Conservation (phyloP, 768 basidiomycete genomes). For the Melanogaster broomeanus region DNA sequence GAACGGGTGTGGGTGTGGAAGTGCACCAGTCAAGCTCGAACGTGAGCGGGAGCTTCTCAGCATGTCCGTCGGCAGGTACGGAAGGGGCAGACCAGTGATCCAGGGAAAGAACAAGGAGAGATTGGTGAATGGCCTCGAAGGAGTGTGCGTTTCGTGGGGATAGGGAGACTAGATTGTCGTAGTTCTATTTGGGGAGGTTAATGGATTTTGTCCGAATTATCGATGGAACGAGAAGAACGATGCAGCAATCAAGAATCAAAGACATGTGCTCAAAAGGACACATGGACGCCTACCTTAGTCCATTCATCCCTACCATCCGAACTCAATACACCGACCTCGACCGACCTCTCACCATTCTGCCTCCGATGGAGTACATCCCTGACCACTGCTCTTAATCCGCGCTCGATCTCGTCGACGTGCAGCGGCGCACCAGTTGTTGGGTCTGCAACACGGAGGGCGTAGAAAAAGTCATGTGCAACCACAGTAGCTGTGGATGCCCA, state of each 20-base stretch:
- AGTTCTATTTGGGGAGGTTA: slow-evolving; percentile 53
- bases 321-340: slow-evolving; percentile 70
- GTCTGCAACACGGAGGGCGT: slow-evolving; percentile 65
- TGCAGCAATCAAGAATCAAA: neutral
- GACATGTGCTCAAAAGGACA: neutral
- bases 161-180: slow-evolving; percentile 64
- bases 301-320: slow-evolving; percentile 83
- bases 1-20: neutral
- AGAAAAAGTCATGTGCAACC: slow-evolving; percentile 77
- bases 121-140: slow-evolving; percentile 66
- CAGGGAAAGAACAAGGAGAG: slow-evolving; percentile 78
- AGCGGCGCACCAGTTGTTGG: slow-evolving; percentile 32
- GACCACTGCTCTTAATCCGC: slow-evolving; percentile 44
- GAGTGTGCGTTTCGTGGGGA: slow-evolving; percentile 64
- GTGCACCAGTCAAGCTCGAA: slow-evolving; percentile 27
- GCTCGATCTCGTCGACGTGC: slow-evolving; percentile 44
- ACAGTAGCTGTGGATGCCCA: slow-evolving; percentile 60
- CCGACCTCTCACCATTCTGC: slow-evolving; percentile 53
- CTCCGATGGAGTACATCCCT: slow-evolving; percentile 58
- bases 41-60: slow-evolving; percentile 32
- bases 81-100: slow-evolving; percentile 62
- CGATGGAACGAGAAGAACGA: neutral
- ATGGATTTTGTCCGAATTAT: neutral
- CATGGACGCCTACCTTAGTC: slow-evolving; percentile 57
- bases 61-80: slow-evolving; percentile 18